A percentile compares a stretch with the other conserved stretches of the same genome.
These are phyloP conservation scores for Neurospora sp. DNA, from an alignment of 495 filamentous ascomycete genomes.

Conservation along the genomic window DNA sequence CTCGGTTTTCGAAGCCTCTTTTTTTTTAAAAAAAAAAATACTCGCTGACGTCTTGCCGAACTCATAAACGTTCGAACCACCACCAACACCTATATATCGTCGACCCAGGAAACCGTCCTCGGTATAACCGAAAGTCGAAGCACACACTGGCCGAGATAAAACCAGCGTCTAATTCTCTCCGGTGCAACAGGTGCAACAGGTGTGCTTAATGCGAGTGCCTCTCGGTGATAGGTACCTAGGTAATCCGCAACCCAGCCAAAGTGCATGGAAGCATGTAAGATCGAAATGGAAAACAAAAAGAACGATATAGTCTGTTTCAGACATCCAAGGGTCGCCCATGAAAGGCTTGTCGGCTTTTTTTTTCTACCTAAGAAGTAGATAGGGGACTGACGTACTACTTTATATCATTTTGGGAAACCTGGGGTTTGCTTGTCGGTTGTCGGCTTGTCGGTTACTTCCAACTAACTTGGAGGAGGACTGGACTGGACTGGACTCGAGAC, in stretches of 20 bases:
- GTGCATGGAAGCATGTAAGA: background rate
- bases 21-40: no score
- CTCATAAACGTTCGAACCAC: background rate
- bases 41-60: background rate
- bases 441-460: background rate
- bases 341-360: background rate
- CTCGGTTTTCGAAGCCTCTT: background rate
- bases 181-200: background rate
- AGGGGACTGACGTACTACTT: background rate
- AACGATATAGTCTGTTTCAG: background rate
- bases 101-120: background rate
- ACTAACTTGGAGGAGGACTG: background rate
- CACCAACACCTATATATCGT: background rate
- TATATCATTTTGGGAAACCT: background rate
- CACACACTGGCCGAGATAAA: background rate
- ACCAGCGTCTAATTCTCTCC: background rate
- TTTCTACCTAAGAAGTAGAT: background rate
- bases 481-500: background rate
- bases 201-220: background rate
- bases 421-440: background rate
- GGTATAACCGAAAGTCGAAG: background rate
- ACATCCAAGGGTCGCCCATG: background rate
- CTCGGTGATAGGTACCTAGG: background rate
- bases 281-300: background rate
- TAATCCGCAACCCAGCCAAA: background rate